These are phyloP conservation scores for Backusella tarrabulga DNA, from an alignment of 192 early-diverging fungal genomes.

Conservation along the genomic window DNA sequence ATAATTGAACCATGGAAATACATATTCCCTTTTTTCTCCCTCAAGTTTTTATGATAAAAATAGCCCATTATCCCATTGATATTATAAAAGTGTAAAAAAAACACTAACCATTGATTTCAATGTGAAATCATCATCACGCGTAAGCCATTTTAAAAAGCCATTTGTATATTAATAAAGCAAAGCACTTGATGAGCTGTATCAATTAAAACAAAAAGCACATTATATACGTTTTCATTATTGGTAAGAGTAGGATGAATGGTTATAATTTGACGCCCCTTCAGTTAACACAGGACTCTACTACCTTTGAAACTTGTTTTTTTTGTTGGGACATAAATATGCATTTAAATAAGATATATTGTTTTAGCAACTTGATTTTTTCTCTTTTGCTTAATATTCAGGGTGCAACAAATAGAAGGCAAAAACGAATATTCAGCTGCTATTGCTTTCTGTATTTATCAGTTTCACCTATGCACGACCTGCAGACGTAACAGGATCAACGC, in stretches of 20 bases:
- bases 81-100: too few species aligned
- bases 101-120: too few species aligned
- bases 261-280: neutral
- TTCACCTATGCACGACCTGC: neutral
- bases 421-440: neutral
- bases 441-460: neutral
- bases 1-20: too few species aligned
- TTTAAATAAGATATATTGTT: neutral
- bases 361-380: neutral
- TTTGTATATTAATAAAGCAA: too few species aligned
- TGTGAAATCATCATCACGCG: too few species aligned
- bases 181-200: neutral
- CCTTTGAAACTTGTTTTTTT: neutral
- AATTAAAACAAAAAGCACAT: neutral
- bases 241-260: neutral
- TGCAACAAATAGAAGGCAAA: neutral
- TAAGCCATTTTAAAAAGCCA: too few species aligned
- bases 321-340: neutral
- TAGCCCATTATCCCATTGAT: too few species aligned
- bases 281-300: neutral
- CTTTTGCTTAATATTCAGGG: neutral
- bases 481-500: neutral
- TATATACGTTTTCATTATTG: neutral
- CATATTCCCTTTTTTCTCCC: too few species aligned
- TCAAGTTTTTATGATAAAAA: too few species aligned